Conservation (phyloP, 129 eudicot species). For the Kitagawia praeruptora region DNA sequence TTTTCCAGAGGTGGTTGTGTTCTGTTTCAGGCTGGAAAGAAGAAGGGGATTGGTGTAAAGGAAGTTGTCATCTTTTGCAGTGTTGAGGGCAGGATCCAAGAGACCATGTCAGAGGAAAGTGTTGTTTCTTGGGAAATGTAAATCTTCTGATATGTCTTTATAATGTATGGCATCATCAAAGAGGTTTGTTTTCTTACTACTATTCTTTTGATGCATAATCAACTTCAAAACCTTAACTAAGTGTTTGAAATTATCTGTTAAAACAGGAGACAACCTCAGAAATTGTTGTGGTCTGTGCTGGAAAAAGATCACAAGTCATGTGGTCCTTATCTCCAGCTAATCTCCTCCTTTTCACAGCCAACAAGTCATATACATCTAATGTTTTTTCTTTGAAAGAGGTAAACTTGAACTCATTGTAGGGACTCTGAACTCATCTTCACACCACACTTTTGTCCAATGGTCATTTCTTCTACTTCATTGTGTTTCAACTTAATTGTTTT, state of each 20-base stretch:
- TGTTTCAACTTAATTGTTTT: slow-evolving; percentile 3
- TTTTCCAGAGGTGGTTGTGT: slow-evolving; percentile 18
- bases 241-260: neutral
- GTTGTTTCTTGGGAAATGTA: slow-evolving; percentile 20
- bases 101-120: slow-evolving; percentile 11
- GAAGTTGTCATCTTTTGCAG: slow-evolving; percentile 24
- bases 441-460: neutral
- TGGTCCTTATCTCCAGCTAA: slow-evolving; percentile 18
- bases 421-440: slow-evolving; percentile 10
- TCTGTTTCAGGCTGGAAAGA: slow-evolving; percentile 27
- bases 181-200: slow-evolving; percentile 1
- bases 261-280: neutral
- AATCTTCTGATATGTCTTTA: slow-evolving; percentile 22
- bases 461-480: neutral
- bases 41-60: slow-evolving; percentile 19
- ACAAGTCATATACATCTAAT: slow-evolving; percentile 4
- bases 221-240: neutral
- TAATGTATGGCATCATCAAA: slow-evolving; percentile 19
- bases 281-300: slow-evolving; percentile 11
- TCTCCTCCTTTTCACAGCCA: slow-evolving; percentile 12
- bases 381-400: slow-evolving; percentile 9
- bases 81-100: slow-evolving; percentile 18
- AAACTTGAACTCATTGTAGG: slow-evolving; percentile 9
- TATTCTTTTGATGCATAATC: slow-evolving; percentile 1
- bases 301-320: neutral